A percentile compares a stretch with the other conserved stretches of the same genome.
Evolutionary conservation across 2,329 filamentous ascomycete genomes (phyloP).

Genomic region (Penicillium corylophilum): DNA sequence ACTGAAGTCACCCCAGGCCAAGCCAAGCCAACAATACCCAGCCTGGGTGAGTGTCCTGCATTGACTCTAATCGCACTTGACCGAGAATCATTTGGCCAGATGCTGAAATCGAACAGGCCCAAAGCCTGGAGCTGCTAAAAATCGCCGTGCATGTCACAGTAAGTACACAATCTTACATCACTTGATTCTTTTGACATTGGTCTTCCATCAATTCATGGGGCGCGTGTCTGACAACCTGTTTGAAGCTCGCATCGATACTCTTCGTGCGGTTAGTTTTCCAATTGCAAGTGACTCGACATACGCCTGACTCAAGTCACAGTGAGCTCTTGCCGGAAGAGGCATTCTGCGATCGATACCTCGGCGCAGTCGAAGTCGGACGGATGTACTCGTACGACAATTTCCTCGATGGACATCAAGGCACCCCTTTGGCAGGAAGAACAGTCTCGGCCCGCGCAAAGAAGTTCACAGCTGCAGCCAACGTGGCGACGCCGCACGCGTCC

Average conservation of each 20-base stretch:
- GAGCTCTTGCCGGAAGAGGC: constrained; percentile 1
- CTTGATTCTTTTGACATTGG: background rate
- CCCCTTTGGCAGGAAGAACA: background rate
- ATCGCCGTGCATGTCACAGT: constrained; percentile 50
- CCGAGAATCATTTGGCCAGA: background rate
- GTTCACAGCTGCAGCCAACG: background rate
- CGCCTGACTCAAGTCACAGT: background rate
- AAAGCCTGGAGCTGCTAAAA: constrained; percentile 50
- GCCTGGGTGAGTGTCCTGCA: background rate
- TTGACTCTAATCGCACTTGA: background rate
- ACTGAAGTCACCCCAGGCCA: background rate
- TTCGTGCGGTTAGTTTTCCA: constrained; percentile 33
- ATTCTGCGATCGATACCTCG: background rate
- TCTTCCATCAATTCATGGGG: background rate
- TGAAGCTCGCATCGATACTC: background rate
- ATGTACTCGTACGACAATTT: constrained; percentile 13
- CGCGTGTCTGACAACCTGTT: background rate
- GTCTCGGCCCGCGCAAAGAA: background rate
- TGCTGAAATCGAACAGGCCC: constrained; percentile 30
- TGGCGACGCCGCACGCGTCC: background rate
- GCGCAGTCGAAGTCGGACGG: background rate
- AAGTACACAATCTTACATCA: constrained; percentile 19
- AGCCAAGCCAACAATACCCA: background rate
- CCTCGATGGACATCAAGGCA: constrained; percentile 4
- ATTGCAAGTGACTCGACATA: background rate